phyloP scores from a whole-genome alignment of 352 stramenopile genomes.

The Phytophthora aleatoria region DNA sequence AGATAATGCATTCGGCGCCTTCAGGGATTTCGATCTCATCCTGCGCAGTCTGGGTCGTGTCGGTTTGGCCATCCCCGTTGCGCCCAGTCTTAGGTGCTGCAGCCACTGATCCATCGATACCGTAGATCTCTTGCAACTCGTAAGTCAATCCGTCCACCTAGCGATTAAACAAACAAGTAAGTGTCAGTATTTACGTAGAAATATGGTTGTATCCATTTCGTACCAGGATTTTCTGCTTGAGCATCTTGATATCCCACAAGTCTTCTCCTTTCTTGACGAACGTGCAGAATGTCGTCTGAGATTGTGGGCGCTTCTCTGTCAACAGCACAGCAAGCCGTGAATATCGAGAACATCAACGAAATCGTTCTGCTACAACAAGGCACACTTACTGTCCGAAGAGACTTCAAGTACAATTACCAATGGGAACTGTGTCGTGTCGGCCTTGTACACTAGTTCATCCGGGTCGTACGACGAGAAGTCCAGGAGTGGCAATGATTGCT shows the following conservation, averaged over 20 bases:
- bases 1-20: conserved; percentile 89
- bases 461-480: conserved; percentile 47
- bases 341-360: conserved; percentile 7
- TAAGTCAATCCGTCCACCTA: conserved; percentile 79
- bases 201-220: neutral
- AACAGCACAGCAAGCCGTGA: conserved; percentile 8
- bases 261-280: conserved; percentile 56
- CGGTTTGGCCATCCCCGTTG: conserved; percentile 31
- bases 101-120: conserved; percentile 75
- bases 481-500: conserved; percentile 31
- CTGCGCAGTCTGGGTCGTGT: conserved; percentile 24
- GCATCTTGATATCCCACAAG: conserved; percentile 67
- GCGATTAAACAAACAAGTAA: conserved; percentile 10
- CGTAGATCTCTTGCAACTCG: conserved; percentile 89
- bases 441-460: conserved; percentile 56
- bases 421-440: conserved; percentile 52
- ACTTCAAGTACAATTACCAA: conserved; percentile 78
- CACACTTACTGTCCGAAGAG: conserved; percentile 40
- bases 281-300: conserved; percentile 81
- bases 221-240: conserved; percentile 85
- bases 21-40: conserved; percentile 76
- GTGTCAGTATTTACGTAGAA: conserved; percentile 2
- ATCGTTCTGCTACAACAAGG: neutral
- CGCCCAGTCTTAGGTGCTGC: conserved; percentile 48
- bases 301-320: conserved; percentile 54